A percentile compares a stretch with the other conserved stretches of the same genome.
phyloP scores from a whole-genome alignment of 805 yeast genomes.

The Teunomyces panamensis region DNA sequence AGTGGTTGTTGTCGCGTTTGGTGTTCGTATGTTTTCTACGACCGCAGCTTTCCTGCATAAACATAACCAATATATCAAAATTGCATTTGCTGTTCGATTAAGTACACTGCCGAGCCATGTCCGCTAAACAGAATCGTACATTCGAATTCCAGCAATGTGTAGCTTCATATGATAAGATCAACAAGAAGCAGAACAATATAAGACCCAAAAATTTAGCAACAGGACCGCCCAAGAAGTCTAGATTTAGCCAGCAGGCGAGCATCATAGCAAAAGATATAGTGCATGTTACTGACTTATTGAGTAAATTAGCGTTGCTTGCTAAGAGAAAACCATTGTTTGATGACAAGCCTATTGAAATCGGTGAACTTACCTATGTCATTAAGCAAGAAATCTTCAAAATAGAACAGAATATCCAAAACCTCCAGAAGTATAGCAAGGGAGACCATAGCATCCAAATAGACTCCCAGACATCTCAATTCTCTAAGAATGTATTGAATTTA shows the following conservation, averaged over 20 bases:
- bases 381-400: constrained; percentile 84
- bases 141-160: constrained; percentile 93
- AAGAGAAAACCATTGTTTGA: constrained; percentile 88
- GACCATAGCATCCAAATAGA: constrained; percentile 43
- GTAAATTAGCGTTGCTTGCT: constrained; percentile 80
- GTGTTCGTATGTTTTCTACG: not conserved
- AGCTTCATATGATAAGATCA: constrained; percentile 62
- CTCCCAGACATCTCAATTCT: constrained; percentile 68
- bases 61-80: not conserved
- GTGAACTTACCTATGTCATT: constrained; percentile 82
- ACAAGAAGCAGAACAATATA: constrained; percentile 37
- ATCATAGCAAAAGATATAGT: constrained; percentile 85
- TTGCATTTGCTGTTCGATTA: not conserved
- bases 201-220: constrained; percentile 4
- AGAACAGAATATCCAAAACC: constrained; percentile 63
- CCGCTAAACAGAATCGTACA: constrained; percentile 73
- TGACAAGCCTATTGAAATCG: constrained; percentile 91
- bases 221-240: constrained; percentile 28
- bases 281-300: constrained; percentile 74
- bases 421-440: constrained; percentile 53
- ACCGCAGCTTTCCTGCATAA: not conserved
- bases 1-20: not conserved
- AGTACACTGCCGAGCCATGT: constrained; percentile 6
- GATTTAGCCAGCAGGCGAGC: constrained; percentile 63
- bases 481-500: constrained; percentile 81